Percentiles rank a stretch among this genome's conserved stretches.
These are phyloP conservation scores for Fennellomyces sp. DNA, from an alignment of 371 early-diverging fungal genomes.

Conservation along the genomic window DNA sequence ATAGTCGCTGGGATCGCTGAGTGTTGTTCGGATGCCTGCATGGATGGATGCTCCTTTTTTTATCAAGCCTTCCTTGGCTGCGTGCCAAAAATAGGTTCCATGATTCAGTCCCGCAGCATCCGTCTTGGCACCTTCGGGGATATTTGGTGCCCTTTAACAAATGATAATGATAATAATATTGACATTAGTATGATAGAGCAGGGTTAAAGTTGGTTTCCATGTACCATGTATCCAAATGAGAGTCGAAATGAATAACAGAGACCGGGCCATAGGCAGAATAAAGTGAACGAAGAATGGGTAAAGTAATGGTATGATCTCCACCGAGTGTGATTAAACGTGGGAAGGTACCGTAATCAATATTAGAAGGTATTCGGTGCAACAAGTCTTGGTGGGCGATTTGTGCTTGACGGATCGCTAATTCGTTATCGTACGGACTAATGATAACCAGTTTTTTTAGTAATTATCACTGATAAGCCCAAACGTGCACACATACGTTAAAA, in stretches of 20 bases:
- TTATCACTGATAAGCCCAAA: not conserved
- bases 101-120: conserved; percentile 17
- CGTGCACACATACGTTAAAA: conserved; percentile 12
- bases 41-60: conserved; percentile 32
- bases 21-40: conserved; percentile 37
- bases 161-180: too few species aligned
- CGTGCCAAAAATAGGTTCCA: conserved; percentile 35
- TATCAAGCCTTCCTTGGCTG: conserved; percentile 38
- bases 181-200: too few species aligned
- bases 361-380: conserved; percentile 15
- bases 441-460: not conserved
- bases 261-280: conserved; percentile 29
- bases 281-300: conserved; percentile 22
- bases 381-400: conserved; percentile 18
- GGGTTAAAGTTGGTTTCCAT: too few species aligned
- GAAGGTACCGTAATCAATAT: not conserved
- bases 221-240: conserved; percentile 32
- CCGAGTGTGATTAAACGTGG: conserved; percentile 27
- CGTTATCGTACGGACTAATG: conserved; percentile 22
- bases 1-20: conserved; percentile 28
- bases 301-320: conserved; percentile 30
- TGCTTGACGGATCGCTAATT: conserved; percentile 12
- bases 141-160: too few species aligned
- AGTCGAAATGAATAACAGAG: conserved; percentile 35
- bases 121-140: not conserved